Base-by-base conservation (phyloP, 2,329 filamentous ascomycete species). In the Colletotrichum costaricense region DNA sequence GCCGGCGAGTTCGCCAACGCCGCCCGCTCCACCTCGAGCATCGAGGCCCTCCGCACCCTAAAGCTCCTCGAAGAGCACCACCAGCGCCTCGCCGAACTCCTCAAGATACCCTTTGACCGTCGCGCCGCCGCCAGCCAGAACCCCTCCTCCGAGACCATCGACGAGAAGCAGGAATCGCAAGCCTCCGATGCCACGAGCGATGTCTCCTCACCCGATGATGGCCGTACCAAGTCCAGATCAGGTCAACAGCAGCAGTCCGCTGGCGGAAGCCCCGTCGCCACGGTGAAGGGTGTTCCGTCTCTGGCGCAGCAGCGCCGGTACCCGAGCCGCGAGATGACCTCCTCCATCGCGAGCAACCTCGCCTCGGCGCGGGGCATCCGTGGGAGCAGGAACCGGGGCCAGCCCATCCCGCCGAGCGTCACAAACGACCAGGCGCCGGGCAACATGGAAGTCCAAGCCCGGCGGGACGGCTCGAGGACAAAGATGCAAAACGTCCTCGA, bases 1-100 rank as follows among this genome's bases (percentile, higher is more conserved):
- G 96, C 97, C 2, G 93, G 92, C 75, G 94, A 98, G 81, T 98
- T 98, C 81, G 92, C 94, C 74, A 92, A 93, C 74, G 95, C 95
- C 35, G 92, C 94, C n/a, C 89, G 91, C 74, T 89, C 85, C 60
- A 97, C 94, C 8, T 87, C 86, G 54, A 90, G 87, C 79, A 80
- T 88, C 75, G 88, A 98, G 87, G 96, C 95, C 16, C 84, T 97
- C 63, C 91, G 97, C 65, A 97, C 95, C 11, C 87, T 99, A 73
- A 91, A 90, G 76, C 89, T 98, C 3, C 91, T 99, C 71, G 95
- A 98, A 82, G 89, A 94, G 75, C 95, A 99, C 81, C 97, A 99
- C 81, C 90, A 92, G 76, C 92, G 91, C 75, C 91, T 98, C 14
- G 95, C 95, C 19, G 91, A 93, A 75, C 90, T 98, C 55, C 90